Percentiles rank a stretch among this genome's conserved stretches.
These are phyloP conservation scores for Takakia lepidozioides DNA, from an alignment of 225 moss, liverwort and hornwort genomes.

Conservation along the genomic window DNA sequence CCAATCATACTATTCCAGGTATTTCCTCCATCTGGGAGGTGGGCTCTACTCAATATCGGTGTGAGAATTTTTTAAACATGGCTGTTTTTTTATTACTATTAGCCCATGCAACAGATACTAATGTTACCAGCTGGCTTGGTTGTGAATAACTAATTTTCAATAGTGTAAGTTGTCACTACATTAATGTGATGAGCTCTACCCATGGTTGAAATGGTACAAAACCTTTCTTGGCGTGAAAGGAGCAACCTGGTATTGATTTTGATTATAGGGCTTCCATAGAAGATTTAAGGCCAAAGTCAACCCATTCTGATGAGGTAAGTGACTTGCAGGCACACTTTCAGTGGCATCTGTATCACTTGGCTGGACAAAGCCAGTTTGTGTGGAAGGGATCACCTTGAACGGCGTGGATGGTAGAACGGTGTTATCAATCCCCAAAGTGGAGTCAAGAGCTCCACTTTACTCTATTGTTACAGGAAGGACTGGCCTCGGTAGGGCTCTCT, in stretches of 20 bases:
- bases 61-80: too few species aligned
- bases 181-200: neutral
- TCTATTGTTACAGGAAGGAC: slow-evolving; percentile 59
- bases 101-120: too few species aligned
- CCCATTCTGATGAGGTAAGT: too few species aligned
- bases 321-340: slow-evolving; percentile 55
- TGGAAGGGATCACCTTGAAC: slow-evolving; percentile 70
- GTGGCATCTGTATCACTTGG: slow-evolving; percentile 56
- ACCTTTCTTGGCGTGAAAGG: too few species aligned
- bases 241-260: too few species aligned
- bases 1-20: slow-evolving; percentile 84
- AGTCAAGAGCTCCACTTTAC: slow-evolving; percentile 77
- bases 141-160: neutral
- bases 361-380: slow-evolving; percentile 66
- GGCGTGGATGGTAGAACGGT: slow-evolving; percentile 62
- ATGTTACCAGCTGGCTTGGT: neutral
- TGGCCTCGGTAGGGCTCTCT: slow-evolving; percentile 57
- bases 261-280: too few species aligned
- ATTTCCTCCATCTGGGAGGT: neutral
- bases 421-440: slow-evolving; percentile 51
- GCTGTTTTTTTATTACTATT: too few species aligned
- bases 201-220: too few species aligned
- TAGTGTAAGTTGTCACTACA: neutral
- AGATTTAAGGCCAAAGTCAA: too few species aligned
- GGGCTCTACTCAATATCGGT: too few species aligned